A percentile compares a stretch with the other conserved stretches of the same genome.
Evolutionary conservation across 805 yeast genomes (phyloP).

Genomic region (Debaryomyces maramus): DNA sequence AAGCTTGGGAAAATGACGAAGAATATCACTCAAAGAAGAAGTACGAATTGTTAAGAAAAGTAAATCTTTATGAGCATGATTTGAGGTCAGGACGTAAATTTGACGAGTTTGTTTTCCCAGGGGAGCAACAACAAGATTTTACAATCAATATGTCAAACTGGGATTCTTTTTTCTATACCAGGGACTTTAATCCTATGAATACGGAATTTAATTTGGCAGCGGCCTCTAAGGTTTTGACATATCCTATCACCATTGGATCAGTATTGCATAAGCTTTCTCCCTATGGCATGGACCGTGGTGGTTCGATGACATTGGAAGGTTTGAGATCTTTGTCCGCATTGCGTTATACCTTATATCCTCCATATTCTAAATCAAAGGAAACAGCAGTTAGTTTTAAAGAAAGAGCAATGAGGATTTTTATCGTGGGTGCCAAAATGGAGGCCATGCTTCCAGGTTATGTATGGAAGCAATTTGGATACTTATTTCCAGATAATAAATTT

Average conservation of each 20-base stretch:
- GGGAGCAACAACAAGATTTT: slow-evolving; percentile 70
- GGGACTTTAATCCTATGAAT: slow-evolving; percentile 94
- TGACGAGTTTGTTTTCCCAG: slow-evolving; percentile 95
- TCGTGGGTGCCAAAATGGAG: slow-evolving; percentile 91
- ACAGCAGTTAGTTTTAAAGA: slow-evolving; percentile 66
- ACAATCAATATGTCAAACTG: slow-evolving; percentile 77
- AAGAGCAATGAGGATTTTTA: slow-evolving; percentile 84
- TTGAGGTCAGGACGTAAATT: slow-evolving; percentile 89
- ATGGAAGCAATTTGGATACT: slow-evolving; percentile 88
- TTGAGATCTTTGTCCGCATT: slow-evolving; percentile 90
- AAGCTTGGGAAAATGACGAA: slow-evolving; percentile 83
- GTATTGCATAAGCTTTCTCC: slow-evolving; percentile 84
- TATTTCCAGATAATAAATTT: slow-evolving; percentile 79
- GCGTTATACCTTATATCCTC: slow-evolving; percentile 84
- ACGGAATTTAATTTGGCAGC: slow-evolving; percentile 95
- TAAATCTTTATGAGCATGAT: slow-evolving; percentile 92
- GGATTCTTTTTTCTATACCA: slow-evolving; percentile 92
- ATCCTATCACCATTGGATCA: slow-evolving; percentile 87
- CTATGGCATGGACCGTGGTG: slow-evolving; percentile 75
- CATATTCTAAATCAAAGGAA: slow-evolving; percentile 39
- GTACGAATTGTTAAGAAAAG: slow-evolving; percentile 78
- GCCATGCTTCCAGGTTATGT: slow-evolving; percentile 91
- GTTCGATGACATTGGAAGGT: slow-evolving; percentile 90
- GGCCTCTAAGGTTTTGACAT: slow-evolving; percentile 89
- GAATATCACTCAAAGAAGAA: slow-evolving; percentile 67